phyloP scores from a whole-genome alignment of 805 yeast genomes.

The Kuraishia capsulata region DNA sequence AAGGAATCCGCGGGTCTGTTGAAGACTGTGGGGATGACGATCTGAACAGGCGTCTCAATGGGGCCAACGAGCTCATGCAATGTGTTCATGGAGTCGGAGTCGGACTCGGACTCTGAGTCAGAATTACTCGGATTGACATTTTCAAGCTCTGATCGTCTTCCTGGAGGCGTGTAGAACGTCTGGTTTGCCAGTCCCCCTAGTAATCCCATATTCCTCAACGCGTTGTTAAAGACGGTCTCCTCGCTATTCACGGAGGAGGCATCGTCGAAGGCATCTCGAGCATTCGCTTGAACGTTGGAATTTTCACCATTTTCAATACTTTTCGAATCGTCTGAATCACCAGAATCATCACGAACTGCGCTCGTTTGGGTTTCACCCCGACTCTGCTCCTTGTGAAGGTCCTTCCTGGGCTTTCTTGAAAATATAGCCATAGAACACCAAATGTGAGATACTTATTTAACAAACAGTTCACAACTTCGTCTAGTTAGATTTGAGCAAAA shows the following conservation, averaged over 20 bases:
- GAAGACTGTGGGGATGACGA: neutral
- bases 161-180: neutral
- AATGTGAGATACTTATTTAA: too few species aligned
- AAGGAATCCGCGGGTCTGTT: slow-evolving; percentile 2
- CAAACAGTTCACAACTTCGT: too few species aligned
- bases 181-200: neutral
- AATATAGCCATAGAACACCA: too few species aligned
- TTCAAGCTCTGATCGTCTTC: too few species aligned
- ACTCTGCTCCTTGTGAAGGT: too few species aligned
- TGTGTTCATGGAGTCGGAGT: neutral
- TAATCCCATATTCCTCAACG: neutral
- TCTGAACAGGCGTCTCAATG: neutral
- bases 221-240: neutral
- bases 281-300: neutral
- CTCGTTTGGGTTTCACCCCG: too few species aligned
- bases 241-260: neutral
- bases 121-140: neutral
- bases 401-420: too few species aligned
- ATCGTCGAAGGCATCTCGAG: too few species aligned
- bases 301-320: neutral
- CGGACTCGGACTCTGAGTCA: neutral
- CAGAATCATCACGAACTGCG: too few species aligned
- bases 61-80: neutral
- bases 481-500: too few species aligned
- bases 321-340: neutral